These are phyloP conservation scores for Oidiodendron maius DNA, from an alignment of 495 filamentous ascomycete species.

Conservation along the genomic window DNA sequence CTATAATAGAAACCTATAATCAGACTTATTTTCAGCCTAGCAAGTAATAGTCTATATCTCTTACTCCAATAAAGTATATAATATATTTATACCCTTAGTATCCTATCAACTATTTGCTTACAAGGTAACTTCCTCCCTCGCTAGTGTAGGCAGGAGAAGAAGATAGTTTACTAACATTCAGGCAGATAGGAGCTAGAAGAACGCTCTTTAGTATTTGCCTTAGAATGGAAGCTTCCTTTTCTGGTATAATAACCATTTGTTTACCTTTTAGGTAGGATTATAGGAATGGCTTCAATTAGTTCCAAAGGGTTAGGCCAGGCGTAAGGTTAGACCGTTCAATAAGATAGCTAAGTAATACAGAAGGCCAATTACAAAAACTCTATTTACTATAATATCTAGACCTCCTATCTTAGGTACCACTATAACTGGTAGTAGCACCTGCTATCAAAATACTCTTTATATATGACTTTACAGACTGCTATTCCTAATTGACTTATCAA, in stretches of 20 bases:
- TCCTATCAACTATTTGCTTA: slow-evolving; percentile 51
- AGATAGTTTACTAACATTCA: not conserved
- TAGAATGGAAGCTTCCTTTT: slow-evolving; percentile 57
- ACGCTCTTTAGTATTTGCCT: slow-evolving; percentile 54
- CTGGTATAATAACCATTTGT: slow-evolving; percentile 47
- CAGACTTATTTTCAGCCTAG: slow-evolving; percentile 1
- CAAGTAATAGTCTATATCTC: slow-evolving; percentile 23
- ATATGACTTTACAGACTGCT: no score
- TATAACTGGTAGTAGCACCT: no score
- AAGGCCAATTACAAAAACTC: no score
- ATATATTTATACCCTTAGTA: slow-evolving; percentile 61
- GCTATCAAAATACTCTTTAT: no score
- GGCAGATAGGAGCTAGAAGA: slow-evolving; percentile 37
- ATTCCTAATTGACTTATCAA: no score
- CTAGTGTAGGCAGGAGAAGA: slow-evolving; percentile 38
- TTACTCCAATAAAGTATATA: slow-evolving; percentile 53
- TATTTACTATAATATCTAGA: no score
- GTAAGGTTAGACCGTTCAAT: no score
- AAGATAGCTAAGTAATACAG: no score
- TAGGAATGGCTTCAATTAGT: no score
- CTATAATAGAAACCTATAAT: not conserved
- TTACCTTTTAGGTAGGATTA: no score
- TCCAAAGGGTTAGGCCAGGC: no score
- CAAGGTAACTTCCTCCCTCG: slow-evolving; percentile 49
- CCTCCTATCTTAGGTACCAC: no score